Percentiles rank a stretch among this genome's conserved stretches.
phyloP scores from a whole-genome alignment of 768 basidiomycete genomes.

The Mycena rebaudengoi region DNA sequence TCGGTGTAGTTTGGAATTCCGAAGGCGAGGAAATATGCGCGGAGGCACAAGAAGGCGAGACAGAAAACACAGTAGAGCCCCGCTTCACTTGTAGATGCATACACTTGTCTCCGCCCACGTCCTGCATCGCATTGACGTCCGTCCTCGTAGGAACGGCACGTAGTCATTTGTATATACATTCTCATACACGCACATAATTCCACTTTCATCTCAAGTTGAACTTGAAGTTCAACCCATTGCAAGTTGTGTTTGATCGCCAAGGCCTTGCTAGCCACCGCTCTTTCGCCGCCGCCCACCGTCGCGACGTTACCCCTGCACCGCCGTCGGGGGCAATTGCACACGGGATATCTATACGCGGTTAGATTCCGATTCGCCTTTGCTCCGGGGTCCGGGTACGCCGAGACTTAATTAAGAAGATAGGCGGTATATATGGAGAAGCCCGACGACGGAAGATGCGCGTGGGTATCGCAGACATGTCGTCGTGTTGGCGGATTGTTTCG shows the following conservation, averaged over 20 bases:
- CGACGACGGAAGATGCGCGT: no score
- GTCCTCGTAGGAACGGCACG: no score
- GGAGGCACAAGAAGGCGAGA: conserved; percentile 48
- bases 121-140: neutral
- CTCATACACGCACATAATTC: no score
- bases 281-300: neutral
- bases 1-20: conserved; percentile 72
- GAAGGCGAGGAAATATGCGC: conserved; percentile 60
- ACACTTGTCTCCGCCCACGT: neutral
- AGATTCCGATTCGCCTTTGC: conserved; percentile 14
- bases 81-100: neutral
- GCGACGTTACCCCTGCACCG: no score
- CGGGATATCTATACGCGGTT: conserved; percentile 24
- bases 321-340: neutral
- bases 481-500: no score
- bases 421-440: no score
- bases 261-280: neutral
- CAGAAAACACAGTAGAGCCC: conserved; percentile 39
- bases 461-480: no score
- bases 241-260: neutral
- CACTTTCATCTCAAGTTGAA: no score
- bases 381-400: neutral
- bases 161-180: no score
- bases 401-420: neutral
- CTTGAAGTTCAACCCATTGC: neutral